Conservation (phyloP, 2,329 filamentous ascomycete genomes). For the Fusarium lateritium region DNA sequence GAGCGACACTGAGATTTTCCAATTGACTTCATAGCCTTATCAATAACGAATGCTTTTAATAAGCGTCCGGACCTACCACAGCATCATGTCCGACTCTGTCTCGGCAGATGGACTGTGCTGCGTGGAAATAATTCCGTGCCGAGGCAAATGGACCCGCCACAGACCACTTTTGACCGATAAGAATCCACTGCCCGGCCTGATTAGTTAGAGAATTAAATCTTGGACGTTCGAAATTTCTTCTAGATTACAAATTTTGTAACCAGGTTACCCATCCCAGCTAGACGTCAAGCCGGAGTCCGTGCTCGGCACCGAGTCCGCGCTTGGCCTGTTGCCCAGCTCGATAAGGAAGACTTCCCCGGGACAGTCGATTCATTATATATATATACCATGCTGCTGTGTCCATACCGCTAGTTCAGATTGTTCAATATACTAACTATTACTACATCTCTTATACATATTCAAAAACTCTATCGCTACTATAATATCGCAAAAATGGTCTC, state of each 20-base stretch:
- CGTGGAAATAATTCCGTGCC: slow-evolving; percentile 11
- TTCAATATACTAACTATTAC: too few species aligned
- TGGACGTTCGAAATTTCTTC: slow-evolving; percentile 7
- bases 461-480: not conserved
- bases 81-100: too few species aligned
- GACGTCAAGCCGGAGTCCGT: slow-evolving; percentile 3
- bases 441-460: not conserved
- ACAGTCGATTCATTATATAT: slow-evolving; percentile 4
- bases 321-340: not conserved
- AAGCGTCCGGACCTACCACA: too few species aligned
- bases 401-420: too few species aligned
- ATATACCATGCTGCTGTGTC: slow-evolving; percentile 7
- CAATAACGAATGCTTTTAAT: too few species aligned
- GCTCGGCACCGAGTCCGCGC: not conserved
- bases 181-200: not conserved
- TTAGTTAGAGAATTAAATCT: not conserved
- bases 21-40: too few species aligned
- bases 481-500: slow-evolving; percentile 27
- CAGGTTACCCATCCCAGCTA: slow-evolving; percentile 3
- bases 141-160: slow-evolving; percentile 5
- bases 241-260: slow-evolving; percentile 10
- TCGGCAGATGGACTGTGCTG: not conserved
- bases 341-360: too few species aligned
- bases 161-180: slow-evolving; percentile 1
- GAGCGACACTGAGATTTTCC: too few species aligned